phyloP scores from a whole-genome alignment of 225 moss, liverwort and hornwort species.

The Straminergon stramineum region DNA sequence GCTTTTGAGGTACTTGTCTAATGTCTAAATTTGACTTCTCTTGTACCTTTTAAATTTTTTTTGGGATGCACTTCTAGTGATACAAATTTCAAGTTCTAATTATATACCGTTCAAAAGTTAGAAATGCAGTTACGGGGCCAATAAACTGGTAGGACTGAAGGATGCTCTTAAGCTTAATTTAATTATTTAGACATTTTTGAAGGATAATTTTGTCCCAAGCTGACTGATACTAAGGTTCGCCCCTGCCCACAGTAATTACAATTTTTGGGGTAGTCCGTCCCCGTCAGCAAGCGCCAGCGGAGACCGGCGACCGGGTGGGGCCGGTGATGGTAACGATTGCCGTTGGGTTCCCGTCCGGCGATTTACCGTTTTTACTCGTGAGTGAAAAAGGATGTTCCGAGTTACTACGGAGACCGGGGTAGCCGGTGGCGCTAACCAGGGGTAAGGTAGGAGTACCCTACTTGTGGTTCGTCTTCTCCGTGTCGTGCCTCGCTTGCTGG shows the following conservation, averaged over 20 bases:
- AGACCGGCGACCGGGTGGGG: not conserved
- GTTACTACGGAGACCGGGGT: not conserved
- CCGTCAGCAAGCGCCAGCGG: not conserved
- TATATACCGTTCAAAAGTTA: no score
- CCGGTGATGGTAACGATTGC: not conserved
- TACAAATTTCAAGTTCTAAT: no score
- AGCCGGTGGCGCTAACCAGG: constrained; percentile 26
- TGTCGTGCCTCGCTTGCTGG: not conserved
- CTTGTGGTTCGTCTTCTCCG: constrained; percentile 47
- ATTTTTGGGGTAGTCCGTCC: not conserved
- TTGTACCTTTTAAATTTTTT: no score
- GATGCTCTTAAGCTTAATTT: not conserved
- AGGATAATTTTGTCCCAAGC: not conserved
- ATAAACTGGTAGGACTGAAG: no score
- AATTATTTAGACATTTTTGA: not conserved
- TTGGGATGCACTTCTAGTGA: no score
- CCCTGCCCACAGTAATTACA: not conserved
- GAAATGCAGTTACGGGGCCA: no score
- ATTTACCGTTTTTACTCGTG: not conserved
- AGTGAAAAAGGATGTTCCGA: not conserved
- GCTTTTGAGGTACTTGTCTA: no score
- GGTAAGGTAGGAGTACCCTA: constrained; percentile 44
- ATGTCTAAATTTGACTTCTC: no score
- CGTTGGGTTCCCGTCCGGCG: not conserved
- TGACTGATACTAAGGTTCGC: not conserved